phyloP scores from a whole-genome alignment of 306 rosid genomes.

The Pueraria montana region DNA sequence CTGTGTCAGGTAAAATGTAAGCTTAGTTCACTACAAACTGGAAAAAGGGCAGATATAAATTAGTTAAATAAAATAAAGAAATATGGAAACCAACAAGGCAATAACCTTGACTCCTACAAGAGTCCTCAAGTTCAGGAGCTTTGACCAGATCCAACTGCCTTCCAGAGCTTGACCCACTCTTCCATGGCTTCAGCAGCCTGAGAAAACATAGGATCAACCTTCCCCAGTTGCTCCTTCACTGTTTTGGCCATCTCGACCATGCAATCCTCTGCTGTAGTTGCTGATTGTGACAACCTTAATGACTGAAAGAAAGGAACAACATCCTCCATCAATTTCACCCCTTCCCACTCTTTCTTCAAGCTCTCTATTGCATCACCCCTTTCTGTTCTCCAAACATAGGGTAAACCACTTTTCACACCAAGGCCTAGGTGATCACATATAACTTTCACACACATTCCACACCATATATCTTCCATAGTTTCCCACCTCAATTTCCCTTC shows the following conservation, averaged over 20 bases:
- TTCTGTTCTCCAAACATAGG: constrained; percentile 91
- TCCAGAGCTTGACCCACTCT: constrained; percentile 93
- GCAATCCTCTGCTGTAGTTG: constrained; percentile 78
- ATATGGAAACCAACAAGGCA: constrained; percentile 38
- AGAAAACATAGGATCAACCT: constrained; percentile 76
- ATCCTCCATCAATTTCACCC: constrained; percentile 96
- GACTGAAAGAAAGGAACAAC: constrained; percentile 97
- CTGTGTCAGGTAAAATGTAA: constrained; percentile 40
- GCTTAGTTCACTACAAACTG: constrained; percentile 29
- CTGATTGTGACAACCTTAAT: constrained; percentile 69
- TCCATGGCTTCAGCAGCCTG: constrained; percentile 86
- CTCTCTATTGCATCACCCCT: constrained; percentile 89
- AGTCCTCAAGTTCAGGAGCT: constrained; percentile 29
- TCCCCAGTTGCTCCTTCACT: constrained; percentile 87
- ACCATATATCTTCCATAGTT: constrained; percentile 97
- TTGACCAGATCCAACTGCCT: constrained; percentile 65
- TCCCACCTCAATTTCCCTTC: constrained; percentile 98
- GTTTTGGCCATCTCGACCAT: constrained; percentile 74
- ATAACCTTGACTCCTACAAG: constrained; percentile 39
- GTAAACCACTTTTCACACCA: constrained; percentile 92
- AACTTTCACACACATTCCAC: constrained; percentile 89
- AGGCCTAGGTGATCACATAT: constrained; percentile 82
- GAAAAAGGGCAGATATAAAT: constrained; percentile 40
- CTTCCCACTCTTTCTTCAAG: constrained; percentile 99
- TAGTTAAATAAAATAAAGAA: constrained; percentile 34